Percentiles rank a stretch among this genome's conserved stretches.
These are phyloP conservation scores for Pleurotus citrinopileatus DNA, from an alignment of 768 basidiomycete species.

Conservation along the genomic window DNA sequence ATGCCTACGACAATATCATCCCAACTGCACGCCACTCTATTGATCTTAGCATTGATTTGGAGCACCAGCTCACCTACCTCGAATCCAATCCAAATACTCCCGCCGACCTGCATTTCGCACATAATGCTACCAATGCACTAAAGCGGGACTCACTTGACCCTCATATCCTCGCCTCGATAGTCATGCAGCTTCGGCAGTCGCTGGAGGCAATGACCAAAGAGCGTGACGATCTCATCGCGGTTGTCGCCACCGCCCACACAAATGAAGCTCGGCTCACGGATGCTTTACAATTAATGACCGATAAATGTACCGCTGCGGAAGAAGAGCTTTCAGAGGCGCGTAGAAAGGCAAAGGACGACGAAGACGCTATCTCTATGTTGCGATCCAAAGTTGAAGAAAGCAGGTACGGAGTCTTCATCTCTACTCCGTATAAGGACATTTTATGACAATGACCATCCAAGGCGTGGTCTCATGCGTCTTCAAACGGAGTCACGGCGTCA, in stretches of 20 bases:
- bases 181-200: slow-evolving; percentile 68
- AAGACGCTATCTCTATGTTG: slow-evolving; percentile 71
- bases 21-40: slow-evolving; percentile 52
- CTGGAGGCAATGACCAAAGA: slow-evolving; percentile 65
- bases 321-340: slow-evolving; percentile 50
- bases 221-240: slow-evolving; percentile 60
- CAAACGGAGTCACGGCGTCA: slow-evolving; percentile 74
- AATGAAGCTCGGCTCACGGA: slow-evolving; percentile 63
- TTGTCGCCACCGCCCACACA: slow-evolving; percentile 46
- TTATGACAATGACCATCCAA: too few species aligned
- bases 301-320: slow-evolving; percentile 59
- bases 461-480: slow-evolving; percentile 83
- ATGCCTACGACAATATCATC: background rate
- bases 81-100: slow-evolving; percentile 56
- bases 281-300: slow-evolving; percentile 60
- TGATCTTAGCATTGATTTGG: slow-evolving; percentile 78
- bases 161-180: slow-evolving; percentile 71
- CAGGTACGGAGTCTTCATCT: slow-evolving; percentile 48
- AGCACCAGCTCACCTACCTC: slow-evolving; percentile 67
- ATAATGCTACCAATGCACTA: slow-evolving; percentile 10
- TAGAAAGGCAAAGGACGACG: slow-evolving; percentile 63
- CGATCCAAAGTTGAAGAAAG: slow-evolving; percentile 87
- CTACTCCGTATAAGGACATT: too few species aligned
- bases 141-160: slow-evolving; percentile 61
- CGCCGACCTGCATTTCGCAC: slow-evolving; percentile 20